Conservation (phyloP, 2,329 filamentous ascomycete genomes). For the Neopestalotiopsis sp. region DNA sequence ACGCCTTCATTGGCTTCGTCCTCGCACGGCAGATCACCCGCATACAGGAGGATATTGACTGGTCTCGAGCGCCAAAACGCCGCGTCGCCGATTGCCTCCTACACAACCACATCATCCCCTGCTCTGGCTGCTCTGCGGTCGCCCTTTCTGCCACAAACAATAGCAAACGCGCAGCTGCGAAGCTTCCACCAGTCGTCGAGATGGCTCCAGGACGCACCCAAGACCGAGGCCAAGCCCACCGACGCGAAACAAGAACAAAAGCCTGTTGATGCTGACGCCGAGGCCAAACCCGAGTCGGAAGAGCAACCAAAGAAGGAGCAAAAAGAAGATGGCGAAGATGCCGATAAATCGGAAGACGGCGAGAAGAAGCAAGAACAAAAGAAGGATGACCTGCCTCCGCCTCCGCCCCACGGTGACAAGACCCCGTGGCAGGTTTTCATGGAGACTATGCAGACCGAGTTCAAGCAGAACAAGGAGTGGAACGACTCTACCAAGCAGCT, state of each 20-base stretch:
- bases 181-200: slow-evolving; percentile 44
- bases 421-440: slow-evolving; percentile 98
- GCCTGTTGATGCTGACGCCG: slow-evolving; percentile 14
- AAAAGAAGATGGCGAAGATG: slow-evolving; percentile 41
- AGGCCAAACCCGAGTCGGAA: slow-evolving; percentile 44
- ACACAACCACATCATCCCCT: slow-evolving; percentile 31
- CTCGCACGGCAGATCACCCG: slow-evolving; percentile 50
- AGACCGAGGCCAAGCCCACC: slow-evolving; percentile 37
- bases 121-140: slow-evolving; percentile 49
- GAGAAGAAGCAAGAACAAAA: slow-evolving; percentile 65
- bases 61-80: slow-evolving; percentile 30
- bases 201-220: slow-evolving; percentile 38
- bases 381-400: slow-evolving; percentile 76
- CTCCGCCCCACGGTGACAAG: slow-evolving; percentile 97
- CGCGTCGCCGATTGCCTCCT: slow-evolving; percentile 33
- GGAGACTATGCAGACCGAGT: slow-evolving; percentile 92
- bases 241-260: slow-evolving; percentile 39
- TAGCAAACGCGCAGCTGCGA: slow-evolving; percentile 43
- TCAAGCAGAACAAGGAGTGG: slow-evolving; percentile 98
- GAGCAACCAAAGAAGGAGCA: slow-evolving; percentile 47
- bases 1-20: slow-evolving; percentile 43
- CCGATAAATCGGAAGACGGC: slow-evolving; percentile 49
- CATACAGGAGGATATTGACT: slow-evolving; percentile 52
- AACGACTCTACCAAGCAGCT: slow-evolving; percentile 98
- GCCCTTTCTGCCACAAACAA: slow-evolving; percentile 47